phyloP scores from a whole-genome alignment of 2,329 filamentous ascomycete species.

The Aspergillus arachidicola region DNA sequence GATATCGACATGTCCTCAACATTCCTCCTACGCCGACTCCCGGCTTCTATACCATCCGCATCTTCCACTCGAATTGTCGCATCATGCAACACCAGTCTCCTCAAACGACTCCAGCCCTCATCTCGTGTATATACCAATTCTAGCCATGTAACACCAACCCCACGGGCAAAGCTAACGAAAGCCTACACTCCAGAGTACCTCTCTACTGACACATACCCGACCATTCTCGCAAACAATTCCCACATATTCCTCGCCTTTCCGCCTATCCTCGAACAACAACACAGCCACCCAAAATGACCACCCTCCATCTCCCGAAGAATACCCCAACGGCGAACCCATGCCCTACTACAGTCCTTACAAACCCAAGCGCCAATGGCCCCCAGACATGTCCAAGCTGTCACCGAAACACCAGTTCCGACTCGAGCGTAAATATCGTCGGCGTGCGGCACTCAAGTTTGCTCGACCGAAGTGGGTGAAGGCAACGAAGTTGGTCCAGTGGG shows the following conservation, averaged over 20 bases:
- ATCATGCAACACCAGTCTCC: neutral
- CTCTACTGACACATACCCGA: neutral
- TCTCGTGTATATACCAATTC: neutral
- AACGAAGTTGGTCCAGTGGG: slow-evolving; percentile 61
- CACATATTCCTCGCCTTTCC: slow-evolving; percentile 18
- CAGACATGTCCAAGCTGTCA: slow-evolving; percentile 63
- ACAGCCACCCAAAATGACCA: slow-evolving; percentile 7
- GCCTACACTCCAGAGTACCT: neutral
- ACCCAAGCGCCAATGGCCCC: slow-evolving; percentile 66
- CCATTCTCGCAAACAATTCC: slow-evolving; percentile 11
- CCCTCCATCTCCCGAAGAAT: slow-evolving; percentile 8
- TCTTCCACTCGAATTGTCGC: neutral
- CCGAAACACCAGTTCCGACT: slow-evolving; percentile 69
- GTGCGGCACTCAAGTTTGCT: slow-evolving; percentile 63
- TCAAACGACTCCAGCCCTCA: neutral
- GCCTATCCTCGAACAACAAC: slow-evolving; percentile 21
- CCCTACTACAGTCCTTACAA: slow-evolving; percentile 59
- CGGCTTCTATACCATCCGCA: neutral
- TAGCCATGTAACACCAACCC: neutral
- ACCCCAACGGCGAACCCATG: slow-evolving; percentile 16
- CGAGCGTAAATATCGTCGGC: slow-evolving; percentile 65
- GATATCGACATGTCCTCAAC: neutral
- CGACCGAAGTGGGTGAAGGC: slow-evolving; percentile 61
- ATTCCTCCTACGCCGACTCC: neutral
- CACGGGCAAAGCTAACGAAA: neutral